A percentile compares a stretch with the other conserved stretches of the same genome.
These are phyloP conservation scores for Tylopilus cervinicoccineus DNA, from an alignment of 768 basidiomycete species.

Conservation along the genomic window DNA sequence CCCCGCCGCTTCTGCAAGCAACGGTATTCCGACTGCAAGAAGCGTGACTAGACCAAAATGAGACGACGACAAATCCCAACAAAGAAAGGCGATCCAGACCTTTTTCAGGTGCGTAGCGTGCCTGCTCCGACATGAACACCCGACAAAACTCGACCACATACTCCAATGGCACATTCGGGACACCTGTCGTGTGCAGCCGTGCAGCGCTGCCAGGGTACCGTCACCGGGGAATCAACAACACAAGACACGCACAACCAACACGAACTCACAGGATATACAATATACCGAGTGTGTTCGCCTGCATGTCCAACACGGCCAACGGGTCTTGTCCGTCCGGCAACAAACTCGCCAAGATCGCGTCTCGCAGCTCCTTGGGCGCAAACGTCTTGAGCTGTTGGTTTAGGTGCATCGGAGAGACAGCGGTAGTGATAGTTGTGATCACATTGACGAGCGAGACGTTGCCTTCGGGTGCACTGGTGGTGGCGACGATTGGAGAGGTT, in stretches of 20 bases:
- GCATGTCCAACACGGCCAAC: slow-evolving; percentile 50
- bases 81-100: slow-evolving; percentile 34
- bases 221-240: background rate
- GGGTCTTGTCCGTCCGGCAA: slow-evolving; percentile 67
- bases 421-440: slow-evolving; percentile 43
- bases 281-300: slow-evolving; percentile 57
- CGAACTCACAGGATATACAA: slow-evolving; percentile 68
- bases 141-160: slow-evolving; percentile 57
- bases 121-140: slow-evolving; percentile 58
- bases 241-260: background rate
- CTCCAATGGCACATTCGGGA: slow-evolving; percentile 37
- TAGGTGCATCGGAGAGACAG: slow-evolving; percentile 35
- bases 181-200: slow-evolving; percentile 41
- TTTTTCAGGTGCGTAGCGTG: slow-evolving; percentile 65
- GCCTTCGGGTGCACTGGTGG: background rate
- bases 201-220: slow-evolving; percentile 45
- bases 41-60: slow-evolving; percentile 46
- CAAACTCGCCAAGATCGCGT: slow-evolving; percentile 50
- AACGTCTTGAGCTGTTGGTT: slow-evolving; percentile 43
- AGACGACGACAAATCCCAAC: background rate
- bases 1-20: slow-evolving; percentile 43
- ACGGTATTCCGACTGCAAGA: slow-evolving; percentile 61
- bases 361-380: slow-evolving; percentile 55
- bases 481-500: background rate
- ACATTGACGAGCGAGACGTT: slow-evolving; percentile 37